Percentiles rank a stretch among this genome's conserved stretches.
Conservation (phyloP, 2,329 filamentous ascomycete species). For the Botrytis pseudocinerea region DNA sequence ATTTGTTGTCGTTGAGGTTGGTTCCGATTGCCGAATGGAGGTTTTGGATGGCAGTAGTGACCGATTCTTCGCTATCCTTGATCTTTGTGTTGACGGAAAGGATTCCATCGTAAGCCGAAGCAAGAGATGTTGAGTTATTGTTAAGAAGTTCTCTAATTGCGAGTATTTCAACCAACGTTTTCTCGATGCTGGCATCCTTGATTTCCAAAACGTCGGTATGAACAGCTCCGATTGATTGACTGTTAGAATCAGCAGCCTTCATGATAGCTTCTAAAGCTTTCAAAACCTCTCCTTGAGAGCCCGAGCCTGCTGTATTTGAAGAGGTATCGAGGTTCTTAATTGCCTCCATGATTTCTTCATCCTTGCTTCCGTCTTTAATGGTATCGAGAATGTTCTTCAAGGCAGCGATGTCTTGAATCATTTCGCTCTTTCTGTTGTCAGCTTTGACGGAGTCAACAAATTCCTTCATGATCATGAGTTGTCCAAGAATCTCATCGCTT, state of each 20-base stretch:
- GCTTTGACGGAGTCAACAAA: conserved; percentile 3
- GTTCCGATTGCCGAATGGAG: conserved; percentile 22
- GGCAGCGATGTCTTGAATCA: neutral
- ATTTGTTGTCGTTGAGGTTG: conserved; percentile 23
- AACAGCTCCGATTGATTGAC: conserved; percentile 10
- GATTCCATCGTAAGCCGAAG: conserved; percentile 24
- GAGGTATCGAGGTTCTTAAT: conserved; percentile 14
- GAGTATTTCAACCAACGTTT: neutral
- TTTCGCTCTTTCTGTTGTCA: conserved; percentile 3
- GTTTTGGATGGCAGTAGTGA: conserved; percentile 23
- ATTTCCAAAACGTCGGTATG: conserved; percentile 12
- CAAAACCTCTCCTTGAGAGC: neutral
- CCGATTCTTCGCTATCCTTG: conserved; percentile 24
- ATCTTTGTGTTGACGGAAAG: conserved; percentile 25
- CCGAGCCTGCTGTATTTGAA: neutral
- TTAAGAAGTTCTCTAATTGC: conserved; percentile 15
- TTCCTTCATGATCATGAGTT: conserved; percentile 1
- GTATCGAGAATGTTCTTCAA: conserved; percentile 8
- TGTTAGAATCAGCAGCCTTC: conserved; percentile 8
- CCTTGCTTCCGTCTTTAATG: conserved; percentile 14
- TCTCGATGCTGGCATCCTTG: conserved; percentile 19
- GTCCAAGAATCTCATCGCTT: conserved; percentile 10
- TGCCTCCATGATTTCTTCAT: conserved; percentile 19
- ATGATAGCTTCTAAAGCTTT: conserved; percentile 14
- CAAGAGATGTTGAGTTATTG: conserved; percentile 22